These are phyloP conservation scores for Aspergillus taichungensis DNA, from an alignment of 495 filamentous ascomycete genomes.

Conservation along the genomic window DNA sequence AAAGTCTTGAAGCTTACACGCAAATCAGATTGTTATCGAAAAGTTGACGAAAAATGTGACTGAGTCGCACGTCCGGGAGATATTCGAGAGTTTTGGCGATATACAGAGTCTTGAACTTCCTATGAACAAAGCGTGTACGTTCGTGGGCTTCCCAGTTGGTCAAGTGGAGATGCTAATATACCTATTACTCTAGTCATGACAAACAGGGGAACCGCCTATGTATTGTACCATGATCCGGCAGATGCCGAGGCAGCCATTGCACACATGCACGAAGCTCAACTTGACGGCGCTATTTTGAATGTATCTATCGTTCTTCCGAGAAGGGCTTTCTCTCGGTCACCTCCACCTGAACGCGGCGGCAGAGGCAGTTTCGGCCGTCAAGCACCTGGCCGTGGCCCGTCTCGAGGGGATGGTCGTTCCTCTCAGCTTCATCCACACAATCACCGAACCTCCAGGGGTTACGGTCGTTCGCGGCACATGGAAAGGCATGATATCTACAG, in stretches of 20 bases:
- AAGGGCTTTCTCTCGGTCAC: constrained; percentile 48
- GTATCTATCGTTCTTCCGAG: constrained; percentile 92
- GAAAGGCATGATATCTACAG: constrained; percentile 45
- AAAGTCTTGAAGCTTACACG: constrained; percentile 1
- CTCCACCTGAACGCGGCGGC: constrained; percentile 20
- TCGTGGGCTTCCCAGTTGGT: neutral
- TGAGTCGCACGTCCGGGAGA: constrained; percentile 77
- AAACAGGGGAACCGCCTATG: constrained; percentile 92
- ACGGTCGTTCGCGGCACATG: constrained; percentile 26
- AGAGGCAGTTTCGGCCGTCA: constrained; percentile 24
- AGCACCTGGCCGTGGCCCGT: constrained; percentile 25
- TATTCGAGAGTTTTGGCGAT: constrained; percentile 81
- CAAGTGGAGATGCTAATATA: constrained; percentile 1
- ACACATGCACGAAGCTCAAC: constrained; percentile 95
- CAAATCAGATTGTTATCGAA: constrained; percentile 78
- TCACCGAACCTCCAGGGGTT: constrained; percentile 27
- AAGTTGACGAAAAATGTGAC: constrained; percentile 94
- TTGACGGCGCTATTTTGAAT: constrained; percentile 80
- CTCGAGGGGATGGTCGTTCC: constrained; percentile 15
- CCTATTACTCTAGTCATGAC: constrained; percentile 54
- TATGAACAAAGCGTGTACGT: constrained; percentile 74
- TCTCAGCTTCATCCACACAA: constrained; percentile 19
- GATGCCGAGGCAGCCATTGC: constrained; percentile 86
- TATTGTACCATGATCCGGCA: constrained; percentile 66
- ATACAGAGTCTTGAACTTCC: constrained; percentile 85